Evolutionary conservation across 2,329 filamentous ascomycete species (phyloP), one percentile per base, ranked within the genome.

Genomic region (Microcera coccophila): DNA sequence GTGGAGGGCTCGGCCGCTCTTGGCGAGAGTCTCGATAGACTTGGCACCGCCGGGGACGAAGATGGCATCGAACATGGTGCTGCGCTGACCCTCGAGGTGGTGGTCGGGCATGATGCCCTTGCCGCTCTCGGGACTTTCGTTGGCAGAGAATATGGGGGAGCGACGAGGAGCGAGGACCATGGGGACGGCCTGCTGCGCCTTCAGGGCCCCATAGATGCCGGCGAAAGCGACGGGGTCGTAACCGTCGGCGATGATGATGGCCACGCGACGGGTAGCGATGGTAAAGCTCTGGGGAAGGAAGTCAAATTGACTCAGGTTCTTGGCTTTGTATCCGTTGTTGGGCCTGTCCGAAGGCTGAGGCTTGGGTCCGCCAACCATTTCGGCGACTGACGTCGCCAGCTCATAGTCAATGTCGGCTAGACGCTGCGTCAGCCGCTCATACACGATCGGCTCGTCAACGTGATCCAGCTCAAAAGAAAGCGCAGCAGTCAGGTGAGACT

Each of bases 381-480:
- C 75, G 1, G 85, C 84, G 1, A 90, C 84, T 1, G 71, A 68
- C 60, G 84, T 76, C 0, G 87, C 85, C 1, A 93, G 78, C 0
- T 69, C 71, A 0, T 88, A 68, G 44, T 90, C 83, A 39, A 93
- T 88, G 28, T 90, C 84, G 1, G 79, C 72, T 0, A 93, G 70
- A 2, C 87, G 79, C 48, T 81, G 65, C 1, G 78, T 78, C 63
- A 90, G 75, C 20, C 84, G 78, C 48, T 84, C 77, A 62, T 90
- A 91, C 0, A 93, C 86, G 9, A 85, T 63, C 0, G 82, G 78
- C 32, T 93, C 87, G 17, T 91, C 85, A 60, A 87, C 93, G 63
- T 91, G 87, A 58, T 90, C 85, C 1, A 93, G 70, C 64, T 89
- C 85, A 59, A 88, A 88, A 2, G 84, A 80, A 38, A 88, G 77